Conservation (phyloP, 257 asterid genomes). For the Galeopsis tetrahit region DNA sequence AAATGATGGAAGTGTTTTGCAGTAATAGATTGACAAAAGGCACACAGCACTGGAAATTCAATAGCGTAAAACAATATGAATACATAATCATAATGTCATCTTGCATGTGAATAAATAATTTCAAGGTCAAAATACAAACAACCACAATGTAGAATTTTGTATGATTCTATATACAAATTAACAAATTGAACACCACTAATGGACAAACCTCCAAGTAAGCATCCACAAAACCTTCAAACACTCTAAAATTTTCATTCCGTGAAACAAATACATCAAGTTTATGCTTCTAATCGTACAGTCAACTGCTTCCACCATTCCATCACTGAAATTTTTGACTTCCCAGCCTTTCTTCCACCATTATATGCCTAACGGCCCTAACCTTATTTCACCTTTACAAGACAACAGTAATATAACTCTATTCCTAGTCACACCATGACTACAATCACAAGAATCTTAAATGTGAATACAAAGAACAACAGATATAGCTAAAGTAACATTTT, state of each 20-base stretch:
- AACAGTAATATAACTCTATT: not conserved
- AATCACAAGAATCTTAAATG: constrained; percentile 1
- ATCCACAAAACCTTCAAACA: not conserved
- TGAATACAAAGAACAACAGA: constrained; percentile 14
- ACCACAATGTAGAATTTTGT: not conserved
- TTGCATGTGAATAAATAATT: not conserved
- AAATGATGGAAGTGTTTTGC: not conserved
- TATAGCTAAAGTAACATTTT: not conserved
- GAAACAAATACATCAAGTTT: not conserved
- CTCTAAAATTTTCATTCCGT: not conserved
- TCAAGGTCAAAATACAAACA: not conserved
- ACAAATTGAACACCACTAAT: not conserved
- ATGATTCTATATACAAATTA: not conserved
- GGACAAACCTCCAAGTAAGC: constrained; percentile 11
- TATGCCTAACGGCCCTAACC: not conserved
- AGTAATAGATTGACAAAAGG: not conserved
- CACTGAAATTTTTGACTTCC: not conserved
- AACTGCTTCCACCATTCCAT: no score
- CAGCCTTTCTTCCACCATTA: constrained; percentile 3
- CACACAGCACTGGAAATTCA: not conserved
- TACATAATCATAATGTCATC: not conserved
- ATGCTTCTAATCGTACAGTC: no score
- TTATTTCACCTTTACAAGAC: not conserved
- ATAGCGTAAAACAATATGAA: not conserved
- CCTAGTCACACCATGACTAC: not conserved